Evolutionary conservation across 169 alveolate species (phyloP), one percentile per base, ranked within the genome.

Genomic region (Plasmodium fragile): DNA sequence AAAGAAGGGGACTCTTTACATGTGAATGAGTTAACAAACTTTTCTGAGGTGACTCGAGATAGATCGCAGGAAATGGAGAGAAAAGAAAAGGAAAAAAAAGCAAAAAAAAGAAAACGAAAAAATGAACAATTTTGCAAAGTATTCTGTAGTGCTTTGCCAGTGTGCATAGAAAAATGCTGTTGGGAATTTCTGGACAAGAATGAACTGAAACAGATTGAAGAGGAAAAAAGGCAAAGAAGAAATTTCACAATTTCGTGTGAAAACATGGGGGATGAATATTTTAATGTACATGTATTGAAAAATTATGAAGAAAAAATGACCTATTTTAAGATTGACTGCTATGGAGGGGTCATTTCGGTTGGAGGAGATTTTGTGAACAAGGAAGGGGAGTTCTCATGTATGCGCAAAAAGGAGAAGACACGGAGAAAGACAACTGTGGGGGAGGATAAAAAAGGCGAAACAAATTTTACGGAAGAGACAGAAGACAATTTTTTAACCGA

Each of bases 161-260:
- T 87, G 65, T 49, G 69, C 49, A 87, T 87, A 18, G 77, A 72
- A 73, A 75, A 84, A 36, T 25, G 39, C 30, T 22, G 53, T 55
- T 39, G 4, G 69, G n/a, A 39, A 11, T 87, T 55, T 87, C 73
- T 87, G 10, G 93, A 87, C 70, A 22, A 25, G 8, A 41, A 59
- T 59, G 90, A 87, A 39, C 25, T 77, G 65, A 55, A 59, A 55
- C 18, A 25, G 71, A 87, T 87, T 18, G 81, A 87, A 78, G 90
- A 87, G 34, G 81, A n/a, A 87, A 78, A 87, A 87, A 71, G 83
- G 65, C 78, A n/a, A 87, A 78, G 80, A 87, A 71, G 83, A 52
- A 78, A 87, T 32, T 53, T 78, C 72, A 55, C 34, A 16, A 59
- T 78, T 30, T 87, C 81, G 49, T 77, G 49, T 59, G 81, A 77